Percentiles rank a stretch among this genome's conserved stretches.
Evolutionary conservation across 139 green algal genomes (phyloP).

Genomic region (Chlamydomonas asymmetrica): DNA sequence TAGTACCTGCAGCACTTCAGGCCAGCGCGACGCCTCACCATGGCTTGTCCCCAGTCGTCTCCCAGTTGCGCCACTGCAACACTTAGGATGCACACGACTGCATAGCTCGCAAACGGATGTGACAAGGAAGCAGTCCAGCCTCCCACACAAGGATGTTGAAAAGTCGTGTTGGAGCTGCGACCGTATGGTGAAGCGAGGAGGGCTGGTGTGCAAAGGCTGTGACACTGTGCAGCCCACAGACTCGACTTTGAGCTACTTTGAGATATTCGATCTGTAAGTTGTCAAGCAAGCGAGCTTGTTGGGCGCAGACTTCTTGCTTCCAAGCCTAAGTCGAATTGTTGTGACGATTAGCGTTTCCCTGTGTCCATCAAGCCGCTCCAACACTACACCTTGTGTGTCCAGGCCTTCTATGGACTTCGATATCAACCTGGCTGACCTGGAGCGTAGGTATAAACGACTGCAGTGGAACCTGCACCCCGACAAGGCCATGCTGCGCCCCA

Average conservation of each 20-base stretch:
- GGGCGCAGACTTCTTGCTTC: too few relatives aligned
- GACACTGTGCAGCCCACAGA: conserved; percentile 56
- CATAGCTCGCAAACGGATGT: too few relatives aligned
- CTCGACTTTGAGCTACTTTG: conserved; percentile 48
- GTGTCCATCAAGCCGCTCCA: neutral
- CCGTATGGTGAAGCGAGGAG: conserved; percentile 36
- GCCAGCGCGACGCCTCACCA: too few relatives aligned
- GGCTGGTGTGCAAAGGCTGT: conserved; percentile 47
- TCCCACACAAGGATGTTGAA: conserved; percentile 40
- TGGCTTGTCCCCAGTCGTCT: too few relatives aligned
- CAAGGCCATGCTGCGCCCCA: conserved; percentile 39
- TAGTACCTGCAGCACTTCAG: too few relatives aligned
- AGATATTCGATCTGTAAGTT: conserved; percentile 50
- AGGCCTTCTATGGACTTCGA: conserved; percentile 51
- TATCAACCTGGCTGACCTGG: conserved; percentile 51
- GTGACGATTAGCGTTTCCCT: neutral
- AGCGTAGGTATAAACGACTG: conserved; percentile 62
- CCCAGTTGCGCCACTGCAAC: too few relatives aligned
- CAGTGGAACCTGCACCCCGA: conserved; percentile 73
- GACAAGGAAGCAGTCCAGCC: too few relatives aligned
- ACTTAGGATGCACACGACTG: too few relatives aligned
- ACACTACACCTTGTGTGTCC: neutral
- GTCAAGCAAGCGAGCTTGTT: too few relatives aligned
- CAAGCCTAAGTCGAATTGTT: neutral
- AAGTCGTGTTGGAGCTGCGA: conserved; percentile 47